Evolutionary conservation across 129 eudicot species (phyloP).

Genomic region (Flaveria sonorensis): DNA sequence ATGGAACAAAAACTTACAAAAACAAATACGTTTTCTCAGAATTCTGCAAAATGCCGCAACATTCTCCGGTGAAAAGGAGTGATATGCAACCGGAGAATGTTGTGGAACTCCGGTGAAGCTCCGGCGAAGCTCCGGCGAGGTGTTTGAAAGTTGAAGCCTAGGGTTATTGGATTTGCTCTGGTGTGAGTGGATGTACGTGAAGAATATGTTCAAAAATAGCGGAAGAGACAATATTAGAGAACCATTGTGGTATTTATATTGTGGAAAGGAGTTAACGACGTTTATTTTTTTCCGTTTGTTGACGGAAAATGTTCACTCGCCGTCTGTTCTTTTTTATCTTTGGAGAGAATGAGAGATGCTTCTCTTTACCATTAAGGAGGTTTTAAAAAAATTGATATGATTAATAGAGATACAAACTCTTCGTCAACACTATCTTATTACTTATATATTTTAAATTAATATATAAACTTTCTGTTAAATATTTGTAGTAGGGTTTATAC

Average conservation of each 20-base stretch:
- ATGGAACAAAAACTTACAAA: no score
- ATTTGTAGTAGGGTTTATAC: neutral
- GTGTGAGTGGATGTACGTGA: slow-evolving; percentile 27
- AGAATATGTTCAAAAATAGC: slow-evolving; percentile 31
- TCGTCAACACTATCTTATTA: no score
- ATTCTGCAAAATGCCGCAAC: slow-evolving; percentile 16
- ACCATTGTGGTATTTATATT: slow-evolving; percentile 52
- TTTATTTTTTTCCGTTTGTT: slow-evolving; percentile 31
- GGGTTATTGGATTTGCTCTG: neutral
- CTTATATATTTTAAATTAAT: no score
- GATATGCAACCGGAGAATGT: slow-evolving; percentile 27
- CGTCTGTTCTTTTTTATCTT: slow-evolving; percentile 20
- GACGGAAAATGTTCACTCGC: slow-evolving; percentile 40
- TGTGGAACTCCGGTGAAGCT: neutral
- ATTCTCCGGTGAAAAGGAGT: slow-evolving; percentile 18
- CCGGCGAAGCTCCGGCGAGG: slow-evolving; percentile 33
- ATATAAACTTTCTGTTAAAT: neutral
- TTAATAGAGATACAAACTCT: neutral
- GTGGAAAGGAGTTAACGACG: slow-evolving; percentile 36
- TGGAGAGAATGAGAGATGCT: slow-evolving; percentile 9
- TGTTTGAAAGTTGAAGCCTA: neutral
- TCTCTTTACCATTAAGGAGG: slow-evolving; percentile 44
- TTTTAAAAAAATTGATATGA: neutral
- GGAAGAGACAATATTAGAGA: slow-evolving; percentile 47
- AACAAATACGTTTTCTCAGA: no score